Conservation (phyloP, 2,329 filamentous ascomycete genomes). For the Scytalidium lignicola region DNA sequence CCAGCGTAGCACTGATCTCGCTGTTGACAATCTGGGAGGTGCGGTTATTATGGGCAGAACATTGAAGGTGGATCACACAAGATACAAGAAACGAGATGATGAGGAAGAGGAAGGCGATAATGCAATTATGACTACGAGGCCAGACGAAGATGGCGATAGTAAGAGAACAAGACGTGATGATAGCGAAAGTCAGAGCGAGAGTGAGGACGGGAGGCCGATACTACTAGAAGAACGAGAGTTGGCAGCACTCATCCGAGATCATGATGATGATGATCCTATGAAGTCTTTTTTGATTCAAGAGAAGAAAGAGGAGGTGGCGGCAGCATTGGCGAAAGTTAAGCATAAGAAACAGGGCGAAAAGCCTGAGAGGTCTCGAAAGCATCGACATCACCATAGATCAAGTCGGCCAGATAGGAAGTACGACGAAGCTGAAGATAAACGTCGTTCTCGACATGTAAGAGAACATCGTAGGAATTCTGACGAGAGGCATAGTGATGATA, state of each 20-base stretch:
- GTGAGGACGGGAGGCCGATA: slow-evolving; percentile 49
- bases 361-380: slow-evolving; percentile 10
- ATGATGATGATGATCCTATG: slow-evolving; percentile 98
- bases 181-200: slow-evolving; percentile 31
- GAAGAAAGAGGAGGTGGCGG: slow-evolving; percentile 82
- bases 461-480: slow-evolving; percentile 3
- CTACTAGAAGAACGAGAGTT: slow-evolving; percentile 80
- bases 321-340: slow-evolving; percentile 55
- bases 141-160: slow-evolving; percentile 40
- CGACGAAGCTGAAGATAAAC: slow-evolving; percentile 6
- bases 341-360: slow-evolving; percentile 16
- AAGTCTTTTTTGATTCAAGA: slow-evolving; percentile 84
- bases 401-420: slow-evolving; percentile 6
- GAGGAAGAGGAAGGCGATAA: slow-evolving; percentile 60
- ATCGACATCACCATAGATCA: slow-evolving; percentile 18
- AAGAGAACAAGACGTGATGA: slow-evolving; percentile 17
- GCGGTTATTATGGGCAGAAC: slow-evolving; percentile 75
- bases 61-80: slow-evolving; percentile 83
- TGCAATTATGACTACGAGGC: slow-evolving; percentile 28
- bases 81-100: slow-evolving; percentile 85
- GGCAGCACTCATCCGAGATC: slow-evolving; percentile 65
- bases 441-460: slow-evolving; percentile 10
- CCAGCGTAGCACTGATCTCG: slow-evolving; percentile 89
- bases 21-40: slow-evolving; percentile 92
- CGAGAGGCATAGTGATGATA: slow-evolving; percentile 9